A percentile compares a stretch with the other conserved stretches of the same genome.
Evolutionary conservation across 2,329 filamentous ascomycete genomes (phyloP).

Genomic region (Ustulina deusta): DNA sequence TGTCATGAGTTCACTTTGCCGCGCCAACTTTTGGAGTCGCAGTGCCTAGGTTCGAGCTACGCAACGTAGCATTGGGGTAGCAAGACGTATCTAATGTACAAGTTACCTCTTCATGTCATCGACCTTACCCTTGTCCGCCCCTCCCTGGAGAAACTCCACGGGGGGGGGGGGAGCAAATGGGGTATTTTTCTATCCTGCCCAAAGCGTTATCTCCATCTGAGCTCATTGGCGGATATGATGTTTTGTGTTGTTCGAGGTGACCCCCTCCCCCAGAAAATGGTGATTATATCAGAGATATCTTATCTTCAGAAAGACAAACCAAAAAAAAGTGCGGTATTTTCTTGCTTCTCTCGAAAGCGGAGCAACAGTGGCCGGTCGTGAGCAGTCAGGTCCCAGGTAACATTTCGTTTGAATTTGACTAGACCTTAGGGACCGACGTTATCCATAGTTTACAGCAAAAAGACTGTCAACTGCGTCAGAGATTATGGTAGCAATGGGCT

Average conservation of each 20-base stretch:
- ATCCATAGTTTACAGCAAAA: not conserved
- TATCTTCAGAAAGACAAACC: not conserved
- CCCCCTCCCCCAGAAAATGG: not conserved
- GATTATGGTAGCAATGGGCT: not conserved
- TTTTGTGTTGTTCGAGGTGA: not conserved
- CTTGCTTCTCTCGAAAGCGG: not conserved
- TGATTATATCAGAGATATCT: conserved; percentile 1
- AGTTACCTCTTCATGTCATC: not conserved
- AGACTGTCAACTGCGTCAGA: not conserved
- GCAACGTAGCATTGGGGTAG: conserved; percentile 9
- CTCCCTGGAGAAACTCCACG: not conserved
- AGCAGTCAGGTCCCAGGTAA: not conserved
- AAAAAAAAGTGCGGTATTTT: not conserved
- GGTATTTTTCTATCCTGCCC: not conserved
- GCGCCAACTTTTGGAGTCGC: not conserved
- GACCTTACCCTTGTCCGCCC: not conserved
- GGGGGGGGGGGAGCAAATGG: not conserved
- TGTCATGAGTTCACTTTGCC: not conserved
- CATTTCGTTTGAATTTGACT: not conserved
- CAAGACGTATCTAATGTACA: not conserved
- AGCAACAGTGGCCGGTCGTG: not conserved
- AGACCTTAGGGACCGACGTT: not conserved
- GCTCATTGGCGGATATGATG: not conserved
- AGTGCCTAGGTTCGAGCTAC: not conserved
- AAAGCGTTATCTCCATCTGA: not conserved